Base-by-base conservation (phyloP, 208 protist genomes). In the Trypanosoma vivax region DNA sequence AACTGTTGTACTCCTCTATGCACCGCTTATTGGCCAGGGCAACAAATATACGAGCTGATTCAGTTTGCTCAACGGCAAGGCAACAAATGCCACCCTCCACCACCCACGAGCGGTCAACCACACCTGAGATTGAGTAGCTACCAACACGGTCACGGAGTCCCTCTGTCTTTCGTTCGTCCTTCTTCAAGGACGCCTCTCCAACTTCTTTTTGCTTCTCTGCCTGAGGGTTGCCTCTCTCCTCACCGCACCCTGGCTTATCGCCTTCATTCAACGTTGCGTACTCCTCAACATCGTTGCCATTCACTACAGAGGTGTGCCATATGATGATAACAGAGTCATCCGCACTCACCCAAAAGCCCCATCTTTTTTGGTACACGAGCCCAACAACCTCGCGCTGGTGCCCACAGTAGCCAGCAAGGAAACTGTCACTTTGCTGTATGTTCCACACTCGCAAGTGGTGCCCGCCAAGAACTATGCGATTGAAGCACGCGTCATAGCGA, bases 1-100 rank as follows among this genome's bases (percentile, higher is more conserved):
- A 74, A 43, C 65, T 66, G 63, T 90, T 87, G 56, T 90, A 86
- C 67, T 90, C 77, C 43, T 77, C 29, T 39, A 93, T 79, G 29
- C 68, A 50, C 9, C 64, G 51, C 34, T 79, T 60, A 18, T 63
- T 62, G 7, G 57, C 51, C 29, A 86, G 65, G 3, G 77, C 71
- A n/a, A 88, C 75, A 42, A 83, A 88, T 31, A 83, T 50, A 41
- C 55, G 60, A 0, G 51, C 27, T n/a, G 35, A 55, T 24, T 60
- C 67, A 35, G 16, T 45, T 29, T 60, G 68, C 21, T 79, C 79
- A 27, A 86, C 47, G 5, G 79, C 48, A 19, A 90, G 33, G 33
- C 34, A 47, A 28, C 70, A 77, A 41, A 93, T 70, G 23, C 81
- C 81, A 2, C 54, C 71, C 3, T 80, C 52, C 0, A 93, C 61